Evolutionary conservation across 176 grass and related monocot genomes (phyloP).

Genomic region (Eleusine indica): DNA sequence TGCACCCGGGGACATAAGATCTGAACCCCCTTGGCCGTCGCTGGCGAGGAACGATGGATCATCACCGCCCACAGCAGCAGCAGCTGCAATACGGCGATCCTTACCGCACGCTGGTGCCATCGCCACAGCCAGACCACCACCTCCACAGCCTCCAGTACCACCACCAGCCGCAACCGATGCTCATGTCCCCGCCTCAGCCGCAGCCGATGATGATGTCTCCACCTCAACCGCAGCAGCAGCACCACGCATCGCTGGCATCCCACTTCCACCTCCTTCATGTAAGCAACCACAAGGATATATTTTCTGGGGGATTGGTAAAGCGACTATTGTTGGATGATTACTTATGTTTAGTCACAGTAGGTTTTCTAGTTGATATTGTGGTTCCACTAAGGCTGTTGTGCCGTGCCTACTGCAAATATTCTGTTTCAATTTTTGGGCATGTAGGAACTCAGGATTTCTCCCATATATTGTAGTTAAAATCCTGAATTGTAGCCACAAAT

Average conservation of each 20-base stretch:
- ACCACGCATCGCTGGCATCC: conserved; percentile 57
- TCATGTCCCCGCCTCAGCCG: conserved; percentile 20
- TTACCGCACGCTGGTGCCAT: conserved; percentile 43
- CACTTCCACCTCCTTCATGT: conserved; percentile 70
- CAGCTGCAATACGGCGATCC: conserved; percentile 45
- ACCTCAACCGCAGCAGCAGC: conserved; percentile 39
- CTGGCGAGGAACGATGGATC: conserved; percentile 39
- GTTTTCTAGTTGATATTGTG: not conserved
- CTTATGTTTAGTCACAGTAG: not conserved
- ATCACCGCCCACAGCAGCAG: conserved; percentile 38
- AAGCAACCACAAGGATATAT: not conserved
- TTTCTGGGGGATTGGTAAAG: not conserved
- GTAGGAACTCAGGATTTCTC: not conserved
- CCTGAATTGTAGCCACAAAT: not conserved
- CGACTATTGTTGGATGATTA: not conserved
- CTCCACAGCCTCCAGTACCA: conserved; percentile 41
- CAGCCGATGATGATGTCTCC: conserved; percentile 12
- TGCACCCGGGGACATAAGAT: not conserved
- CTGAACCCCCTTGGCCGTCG: not conserved
- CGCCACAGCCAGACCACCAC: conserved; percentile 52
- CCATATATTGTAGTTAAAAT: not conserved
- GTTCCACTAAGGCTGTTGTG: not conserved
- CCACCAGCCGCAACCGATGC: conserved; percentile 26
- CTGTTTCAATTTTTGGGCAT: not conserved
- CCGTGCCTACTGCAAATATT: no score